Percentiles rank a stretch among this genome's conserved stretches.
These are phyloP conservation scores for Theileria annulata DNA, from an alignment of 169 alveolate genomes.

Conservation along the genomic window DNA sequence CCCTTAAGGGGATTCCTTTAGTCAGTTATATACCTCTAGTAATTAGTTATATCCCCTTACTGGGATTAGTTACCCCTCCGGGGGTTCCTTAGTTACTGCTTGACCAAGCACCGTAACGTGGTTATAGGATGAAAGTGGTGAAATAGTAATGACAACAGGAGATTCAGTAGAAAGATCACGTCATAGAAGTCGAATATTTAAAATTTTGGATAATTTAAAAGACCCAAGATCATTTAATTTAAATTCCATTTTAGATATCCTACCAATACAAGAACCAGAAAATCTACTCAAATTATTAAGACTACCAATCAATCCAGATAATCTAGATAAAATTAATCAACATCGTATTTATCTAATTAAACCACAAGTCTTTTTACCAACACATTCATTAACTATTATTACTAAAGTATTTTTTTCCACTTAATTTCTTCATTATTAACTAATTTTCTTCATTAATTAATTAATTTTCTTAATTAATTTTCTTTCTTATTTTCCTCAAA, in stretches of 20 bases:
- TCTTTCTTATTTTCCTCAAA: background rate
- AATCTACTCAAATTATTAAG: conserved; percentile 27
- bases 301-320: conserved; percentile 12
- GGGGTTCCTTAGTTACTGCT: too few species aligned
- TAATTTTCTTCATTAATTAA: background rate
- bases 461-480: too few species aligned
- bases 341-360: conserved; percentile 26
- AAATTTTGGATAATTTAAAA: conserved; percentile 8
- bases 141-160: background rate
- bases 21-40: background rate
- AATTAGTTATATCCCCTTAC: background rate
- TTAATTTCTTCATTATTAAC: background rate
- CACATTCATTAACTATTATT: conserved; percentile 29
- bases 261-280: conserved; percentile 43
- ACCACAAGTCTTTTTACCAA: conserved; percentile 37
- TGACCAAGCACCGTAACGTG: too few species aligned
- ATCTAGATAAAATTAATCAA: conserved; percentile 19
- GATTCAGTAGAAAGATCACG: conserved; percentile 9
- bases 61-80: too few species aligned
- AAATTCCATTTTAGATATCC: conserved; percentile 33
- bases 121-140: conserved; percentile 13
- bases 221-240: conserved; percentile 36
- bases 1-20: too few species aligned
- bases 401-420: conserved; percentile 26
- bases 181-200: conserved; percentile 27